Conservation (phyloP, 352 stramenopile genomes). For the Phytophthora tubulina region DNA sequence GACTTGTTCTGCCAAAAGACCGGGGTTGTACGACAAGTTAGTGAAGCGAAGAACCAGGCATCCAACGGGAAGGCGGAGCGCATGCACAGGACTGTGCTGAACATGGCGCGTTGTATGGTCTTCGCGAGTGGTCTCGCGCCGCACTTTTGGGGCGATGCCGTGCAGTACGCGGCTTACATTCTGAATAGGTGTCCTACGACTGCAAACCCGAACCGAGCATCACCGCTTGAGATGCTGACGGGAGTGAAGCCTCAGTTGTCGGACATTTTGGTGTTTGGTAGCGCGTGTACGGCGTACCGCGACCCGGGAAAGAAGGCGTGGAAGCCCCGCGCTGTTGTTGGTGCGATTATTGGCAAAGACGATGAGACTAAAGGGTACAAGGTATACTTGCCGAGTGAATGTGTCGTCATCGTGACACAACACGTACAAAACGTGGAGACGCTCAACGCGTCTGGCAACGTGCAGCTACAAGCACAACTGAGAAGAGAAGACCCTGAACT, state of each 20-base stretch:
- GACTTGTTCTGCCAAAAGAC: conserved; percentile 30
- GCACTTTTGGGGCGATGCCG: conserved; percentile 36
- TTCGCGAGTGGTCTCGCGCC: conserved; percentile 31
- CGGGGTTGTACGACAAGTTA: conserved; percentile 28
- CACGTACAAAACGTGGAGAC: too few species aligned
- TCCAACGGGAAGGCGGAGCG: conserved; percentile 41
- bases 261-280: conserved; percentile 23
- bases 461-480: too few species aligned
- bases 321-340: conserved; percentile 4
- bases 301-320: conserved; percentile 2
- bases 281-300: conserved; percentile 10
- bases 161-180: conserved; percentile 39
- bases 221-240: conserved; percentile 19
- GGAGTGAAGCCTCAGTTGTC: neutral
- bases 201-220: conserved; percentile 7
- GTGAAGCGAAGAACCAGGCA: conserved; percentile 34
- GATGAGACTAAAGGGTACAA: conserved; percentile 25
- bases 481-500: too few species aligned
- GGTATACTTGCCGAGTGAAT: conserved; percentile 3
- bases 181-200: conserved; percentile 33
- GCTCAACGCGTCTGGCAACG: too few species aligned
- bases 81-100: conserved; percentile 45
- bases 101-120: conserved; percentile 42
- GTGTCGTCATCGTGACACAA: too few species aligned
- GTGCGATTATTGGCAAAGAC: conserved; percentile 10